Percentiles rank a stretch among this genome's conserved stretches.
Conservation (phyloP, 2,329 filamentous ascomycete genomes). For the Penicillium griseofulvum region DNA sequence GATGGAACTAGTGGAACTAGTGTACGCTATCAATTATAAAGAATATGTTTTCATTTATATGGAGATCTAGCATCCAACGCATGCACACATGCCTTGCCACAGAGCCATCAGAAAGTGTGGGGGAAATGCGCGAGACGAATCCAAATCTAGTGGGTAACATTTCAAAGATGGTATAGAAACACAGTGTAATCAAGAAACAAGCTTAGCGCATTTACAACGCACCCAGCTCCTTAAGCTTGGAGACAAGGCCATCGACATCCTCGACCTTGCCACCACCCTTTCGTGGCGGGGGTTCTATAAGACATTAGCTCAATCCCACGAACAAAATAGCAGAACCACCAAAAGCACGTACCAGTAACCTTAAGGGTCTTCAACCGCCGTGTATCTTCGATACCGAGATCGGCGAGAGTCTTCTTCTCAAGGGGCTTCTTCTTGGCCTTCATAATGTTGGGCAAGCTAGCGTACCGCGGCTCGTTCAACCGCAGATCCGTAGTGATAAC, state of each 20-base stretch:
- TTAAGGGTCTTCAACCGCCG: slow-evolving; percentile 84
- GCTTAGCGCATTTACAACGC: slow-evolving; percentile 60
- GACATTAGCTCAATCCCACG: slow-evolving; percentile 6
- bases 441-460: slow-evolving; percentile 97
- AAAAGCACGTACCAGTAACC: slow-evolving; percentile 66
- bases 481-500: slow-evolving; percentile 92
- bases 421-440: slow-evolving; percentile 99
- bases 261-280: slow-evolving; percentile 96
- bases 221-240: slow-evolving; percentile 93
- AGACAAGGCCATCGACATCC: slow-evolving; percentile 90
- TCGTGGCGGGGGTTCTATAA: slow-evolving; percentile 74
- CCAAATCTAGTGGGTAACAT: slow-evolving; percentile 10
- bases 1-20: neutral
- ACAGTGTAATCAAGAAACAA: slow-evolving; percentile 13
- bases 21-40: neutral
- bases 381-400: slow-evolving; percentile 73
- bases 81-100: slow-evolving; percentile 5
- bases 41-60: neutral
- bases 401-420: slow-evolving; percentile 82
- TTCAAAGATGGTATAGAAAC: slow-evolving; percentile 25
- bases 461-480: slow-evolving; percentile 92
- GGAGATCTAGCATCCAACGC: neutral
- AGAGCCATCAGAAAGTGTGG: slow-evolving; percentile 5
- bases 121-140: slow-evolving; percentile 9
- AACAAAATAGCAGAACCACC: slow-evolving; percentile 3